Base-by-base conservation (phyloP, 768 basidiomycete genomes). In the Tylopilus vinaceipallidus region DNA sequence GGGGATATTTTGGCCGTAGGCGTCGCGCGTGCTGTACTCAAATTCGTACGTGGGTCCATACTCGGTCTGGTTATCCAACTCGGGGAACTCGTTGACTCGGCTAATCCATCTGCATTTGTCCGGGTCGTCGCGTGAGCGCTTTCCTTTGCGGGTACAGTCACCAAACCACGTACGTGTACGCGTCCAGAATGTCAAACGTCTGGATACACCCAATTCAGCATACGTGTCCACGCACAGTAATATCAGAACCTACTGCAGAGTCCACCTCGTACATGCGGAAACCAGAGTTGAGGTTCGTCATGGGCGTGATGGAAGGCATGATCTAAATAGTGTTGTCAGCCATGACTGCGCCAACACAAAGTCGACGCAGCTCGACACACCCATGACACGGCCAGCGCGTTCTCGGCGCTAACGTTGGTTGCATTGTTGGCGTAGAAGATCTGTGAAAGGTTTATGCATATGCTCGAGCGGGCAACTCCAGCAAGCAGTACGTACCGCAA, bases 121-220 rank as follows among this genome's bases (percentile, higher is more conserved):
- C n/a, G n/a, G n/a, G n/a, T 34, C 17, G 35, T 24, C 37, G 39
- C 13, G n/a, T 38, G 20, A 45, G 42, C 33, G 16, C 22, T 23
- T 2, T 32, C 2, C 13, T 26, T 6, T 3, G 3, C 19, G n/a
- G 24, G 3, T 4, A 14, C 7, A 27, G 45, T 2, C 29, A 33
- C 14, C 1, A 11, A 67, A n/a, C n/a, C 13, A 57, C 80, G 63
- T 63, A 87, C 82, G 86, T 89, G 60, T 86, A 80, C 1, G 85
- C 83, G 55, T 90, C 84, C 48, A 88, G 47, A 45, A 89, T 74
- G 14, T 90, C 85, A 55, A 86, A 88, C 2, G 85, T 86, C 83
- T 87, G 17, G 13, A 33, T 27, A 19, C 7, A 13, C 8, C 1
- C n/a, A n/a, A n/a, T 16, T 37, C 38, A 43, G 24, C 22, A 35